phyloP scores from a whole-genome alignment of 495 filamentous ascomycete species.

The Tuber umbilicatum region DNA sequence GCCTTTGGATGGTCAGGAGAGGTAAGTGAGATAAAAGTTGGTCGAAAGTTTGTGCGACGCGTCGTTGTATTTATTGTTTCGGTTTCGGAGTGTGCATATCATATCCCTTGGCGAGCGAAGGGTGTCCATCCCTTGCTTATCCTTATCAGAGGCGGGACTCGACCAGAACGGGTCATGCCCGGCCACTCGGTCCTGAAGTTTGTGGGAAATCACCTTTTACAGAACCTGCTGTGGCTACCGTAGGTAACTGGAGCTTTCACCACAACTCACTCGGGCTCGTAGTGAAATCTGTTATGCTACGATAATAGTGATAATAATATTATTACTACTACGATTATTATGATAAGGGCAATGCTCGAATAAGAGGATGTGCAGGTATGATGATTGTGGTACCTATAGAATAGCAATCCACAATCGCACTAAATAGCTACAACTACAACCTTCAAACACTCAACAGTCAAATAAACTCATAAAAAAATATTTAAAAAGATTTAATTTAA shows the following conservation, averaged over 20 bases:
- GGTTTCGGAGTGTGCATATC: background rate
- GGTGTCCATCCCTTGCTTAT: background rate
- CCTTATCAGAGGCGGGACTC: background rate
- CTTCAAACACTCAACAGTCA: background rate
- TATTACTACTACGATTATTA: too few species aligned
- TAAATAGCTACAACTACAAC: background rate
- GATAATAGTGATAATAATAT: background rate
- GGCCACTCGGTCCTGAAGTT: background rate
- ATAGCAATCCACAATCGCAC: background rate
- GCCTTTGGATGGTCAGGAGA: background rate
- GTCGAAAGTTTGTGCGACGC: background rate
- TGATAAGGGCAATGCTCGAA: too few species aligned
- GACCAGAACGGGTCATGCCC: background rate
- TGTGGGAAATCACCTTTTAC: background rate
- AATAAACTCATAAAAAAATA: background rate
- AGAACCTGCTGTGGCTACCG: too few species aligned
- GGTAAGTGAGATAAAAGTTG: background rate
- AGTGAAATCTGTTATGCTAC: background rate
- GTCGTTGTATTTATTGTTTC: background rate
- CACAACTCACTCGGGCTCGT: background rate
- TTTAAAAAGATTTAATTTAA: too few species aligned
- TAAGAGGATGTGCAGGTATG: background rate
- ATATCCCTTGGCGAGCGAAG: background rate
- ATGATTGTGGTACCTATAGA: too few species aligned
- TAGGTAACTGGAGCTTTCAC: background rate